Conservation (phyloP, 2,329 filamentous ascomycete genomes). For the Pseudocercospora vitis region DNA sequence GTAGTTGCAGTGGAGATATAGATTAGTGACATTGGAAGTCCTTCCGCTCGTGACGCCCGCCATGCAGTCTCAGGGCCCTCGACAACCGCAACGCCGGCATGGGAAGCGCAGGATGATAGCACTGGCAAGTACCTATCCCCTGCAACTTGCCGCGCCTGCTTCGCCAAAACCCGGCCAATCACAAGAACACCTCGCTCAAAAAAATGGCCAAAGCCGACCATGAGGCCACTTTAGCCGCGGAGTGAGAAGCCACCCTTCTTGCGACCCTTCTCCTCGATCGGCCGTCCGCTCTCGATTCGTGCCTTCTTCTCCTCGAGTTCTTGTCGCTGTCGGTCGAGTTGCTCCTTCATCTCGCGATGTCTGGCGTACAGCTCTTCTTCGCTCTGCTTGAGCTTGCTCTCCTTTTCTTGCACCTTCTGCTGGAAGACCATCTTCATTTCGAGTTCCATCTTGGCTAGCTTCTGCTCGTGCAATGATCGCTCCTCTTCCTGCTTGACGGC, state of each 20-base stretch:
- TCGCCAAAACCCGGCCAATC: conserved; percentile 16
- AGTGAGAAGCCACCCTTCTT: conserved; percentile 96
- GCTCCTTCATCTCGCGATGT: conserved; percentile 99
- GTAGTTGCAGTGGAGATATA: conserved; percentile 31
- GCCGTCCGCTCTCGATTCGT: conserved; percentile 90
- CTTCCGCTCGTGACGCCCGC: conserved; percentile 23
- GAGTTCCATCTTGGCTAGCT: conserved; percentile 99
- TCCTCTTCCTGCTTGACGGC: conserved; percentile 99
- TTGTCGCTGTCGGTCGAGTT: conserved; percentile 88
- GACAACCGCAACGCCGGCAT: conserved; percentile 10
- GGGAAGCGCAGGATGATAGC: background rate
- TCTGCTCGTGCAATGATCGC: conserved; percentile 96
- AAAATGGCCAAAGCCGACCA: conserved; percentile 10
- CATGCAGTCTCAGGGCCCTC: conserved; percentile 11
- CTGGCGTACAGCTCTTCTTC: conserved; percentile 98
- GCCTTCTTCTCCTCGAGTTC: conserved; percentile 99
- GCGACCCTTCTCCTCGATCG: conserved; percentile 96
- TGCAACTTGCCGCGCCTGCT: conserved; percentile 12
- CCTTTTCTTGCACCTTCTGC: conserved; percentile 99
- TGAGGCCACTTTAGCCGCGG: conserved; percentile 50
- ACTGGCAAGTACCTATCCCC: background rate
- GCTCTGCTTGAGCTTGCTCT: conserved; percentile 99
- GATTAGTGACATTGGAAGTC: conserved; percentile 35
- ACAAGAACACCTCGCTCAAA: conserved; percentile 29
- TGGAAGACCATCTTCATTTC: conserved; percentile 99